Percentiles rank a stretch among this genome's conserved stretches.
phyloP scores from a whole-genome alignment of 202 grass and related monocot genomes.

The Carex sylvatica region DNA sequence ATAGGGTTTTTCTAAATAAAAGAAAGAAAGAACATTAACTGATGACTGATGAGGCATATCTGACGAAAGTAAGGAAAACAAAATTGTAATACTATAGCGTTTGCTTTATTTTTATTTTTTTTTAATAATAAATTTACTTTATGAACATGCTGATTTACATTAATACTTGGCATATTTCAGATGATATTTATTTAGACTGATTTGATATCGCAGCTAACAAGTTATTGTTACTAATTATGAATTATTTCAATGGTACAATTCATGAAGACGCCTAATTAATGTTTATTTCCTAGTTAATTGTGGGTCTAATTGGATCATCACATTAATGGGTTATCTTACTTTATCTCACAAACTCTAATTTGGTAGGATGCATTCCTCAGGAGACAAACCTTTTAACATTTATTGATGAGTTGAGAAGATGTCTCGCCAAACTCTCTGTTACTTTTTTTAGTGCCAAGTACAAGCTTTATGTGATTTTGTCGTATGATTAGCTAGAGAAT shows the following conservation, averaged over 20 bases:
- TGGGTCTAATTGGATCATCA: not conserved
- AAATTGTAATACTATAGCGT: no score
- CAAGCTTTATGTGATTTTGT: not conserved
- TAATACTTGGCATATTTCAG: not conserved
- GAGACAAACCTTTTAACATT: constrained; percentile 20
- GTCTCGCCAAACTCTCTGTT: not conserved
- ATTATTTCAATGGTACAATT: not conserved
- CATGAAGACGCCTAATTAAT: not conserved
- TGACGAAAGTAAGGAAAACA: no score
- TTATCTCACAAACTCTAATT: not conserved
- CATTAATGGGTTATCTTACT: not conserved
- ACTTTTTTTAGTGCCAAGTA: not conserved
- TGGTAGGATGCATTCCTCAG: not conserved
- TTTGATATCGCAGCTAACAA: not conserved
- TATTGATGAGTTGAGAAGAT: not conserved
- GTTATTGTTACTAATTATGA: not conserved
- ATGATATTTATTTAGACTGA: not conserved
- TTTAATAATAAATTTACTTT: not conserved
- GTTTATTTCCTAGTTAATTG: not conserved
- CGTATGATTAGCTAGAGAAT: not conserved
- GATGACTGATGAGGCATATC: no score
- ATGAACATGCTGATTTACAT: not conserved
- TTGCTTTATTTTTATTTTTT: not conserved
- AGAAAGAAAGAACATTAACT: no score
- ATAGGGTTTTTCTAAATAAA: no score